Base-by-base conservation (phyloP, 169 alveolate genomes). In the Plasmodium gonderi region DNA sequence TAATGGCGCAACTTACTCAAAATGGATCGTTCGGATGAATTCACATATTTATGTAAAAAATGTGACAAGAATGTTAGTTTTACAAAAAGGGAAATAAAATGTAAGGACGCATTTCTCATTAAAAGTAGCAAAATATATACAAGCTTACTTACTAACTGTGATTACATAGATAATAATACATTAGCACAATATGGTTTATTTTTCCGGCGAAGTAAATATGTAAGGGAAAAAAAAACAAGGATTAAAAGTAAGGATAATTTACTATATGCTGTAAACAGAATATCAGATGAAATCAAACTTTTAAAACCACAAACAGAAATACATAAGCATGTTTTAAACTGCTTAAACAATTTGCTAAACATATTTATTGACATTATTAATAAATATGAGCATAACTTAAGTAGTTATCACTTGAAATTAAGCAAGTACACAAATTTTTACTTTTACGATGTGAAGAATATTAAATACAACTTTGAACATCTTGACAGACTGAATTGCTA, bases 21-120 rank as follows among this genome's bases (percentile, higher is more conserved):
- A 51, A 83, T 83, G 92, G 83, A 83, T 74, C 92, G 92, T 7
- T 83, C 44, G 33, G 82, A 83, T 64, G 92, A 83, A 11, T 83
- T 83, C 76, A n/a, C 42, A 76, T 17, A 76, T 60, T 51, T 83
- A 51, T 83, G 92, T 64, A 74, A 76, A 60, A 83, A 83, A 26
- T 54, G 33, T 42, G 82, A 83, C 65, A 83, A 83, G 26, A 76
- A 76, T 26, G 65, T 47, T n/a, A 36, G 31, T 64, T 47, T 65
- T 33, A 72, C 36, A 54, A 42, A 47, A 51, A 72, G 65, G 44
- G 79, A 31, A 17, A 69, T 17, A 20, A 72, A 83, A 26, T 65
- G 79, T 23, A 83, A 83, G 45, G 92, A 83, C 20, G 64, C 7
- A 9, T 83, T 83, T 72, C 75, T 83, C 26, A 51, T 83, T 29